These are phyloP conservation scores for Suhomyces bokatorum DNA, from an alignment of 1,139 yeast genomes.

Conservation along the genomic window DNA sequence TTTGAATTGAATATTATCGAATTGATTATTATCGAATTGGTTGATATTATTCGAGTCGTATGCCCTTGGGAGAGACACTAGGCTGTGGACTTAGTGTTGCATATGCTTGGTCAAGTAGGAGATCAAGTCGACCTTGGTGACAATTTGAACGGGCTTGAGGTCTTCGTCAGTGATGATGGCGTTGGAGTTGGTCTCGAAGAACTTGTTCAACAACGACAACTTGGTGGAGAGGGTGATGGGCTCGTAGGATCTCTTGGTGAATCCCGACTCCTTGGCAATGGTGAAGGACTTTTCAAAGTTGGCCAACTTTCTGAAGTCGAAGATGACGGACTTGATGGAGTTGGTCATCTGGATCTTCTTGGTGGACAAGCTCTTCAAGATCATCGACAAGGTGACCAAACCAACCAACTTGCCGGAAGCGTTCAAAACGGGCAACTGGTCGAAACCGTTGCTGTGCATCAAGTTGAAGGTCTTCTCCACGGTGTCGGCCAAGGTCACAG, in stretches of 20 bases:
- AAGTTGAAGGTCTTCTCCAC: constrained; percentile 69
- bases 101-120: constrained; percentile 55
- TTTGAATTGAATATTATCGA: too few relatives aligned
- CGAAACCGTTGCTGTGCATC: constrained; percentile 77
- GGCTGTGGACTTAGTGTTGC: constrained; percentile 14
- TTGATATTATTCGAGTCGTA: too few relatives aligned
- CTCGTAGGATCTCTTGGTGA: constrained; percentile 65
- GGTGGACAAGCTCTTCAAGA: constrained; percentile 67
- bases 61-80: too few relatives aligned
- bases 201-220: constrained; percentile 67
- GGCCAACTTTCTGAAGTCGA: constrained; percentile 73
- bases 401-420: constrained; percentile 67
- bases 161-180: constrained; percentile 78
- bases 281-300: constrained; percentile 68
- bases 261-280: constrained; percentile 60
- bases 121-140: constrained; percentile 83
- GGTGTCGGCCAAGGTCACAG: constrained; percentile 64
- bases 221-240: constrained; percentile 71
- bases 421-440: constrained; percentile 78
- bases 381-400: constrained; percentile 72
- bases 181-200: constrained; percentile 84
- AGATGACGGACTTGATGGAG: constrained; percentile 61
- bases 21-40: too few relatives aligned
- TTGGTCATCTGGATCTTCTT: constrained; percentile 61
- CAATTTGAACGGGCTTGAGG: constrained; percentile 77